Conservation (phyloP, 257 asterid genomes). For the Penstemon barbatus region DNA sequence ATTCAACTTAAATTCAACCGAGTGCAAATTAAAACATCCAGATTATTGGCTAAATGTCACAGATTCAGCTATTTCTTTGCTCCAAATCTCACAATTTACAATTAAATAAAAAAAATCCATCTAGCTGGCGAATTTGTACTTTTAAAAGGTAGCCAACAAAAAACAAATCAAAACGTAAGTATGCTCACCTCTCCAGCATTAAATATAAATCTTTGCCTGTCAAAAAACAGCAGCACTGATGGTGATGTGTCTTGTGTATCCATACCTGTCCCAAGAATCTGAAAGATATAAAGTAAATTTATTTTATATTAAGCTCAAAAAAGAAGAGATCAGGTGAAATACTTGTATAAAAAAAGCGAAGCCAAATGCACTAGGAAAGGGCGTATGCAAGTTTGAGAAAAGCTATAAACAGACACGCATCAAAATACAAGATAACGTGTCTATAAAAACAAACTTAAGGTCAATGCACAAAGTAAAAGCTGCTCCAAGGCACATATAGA, state of each 20-base stretch:
- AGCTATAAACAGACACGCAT: too few species aligned
- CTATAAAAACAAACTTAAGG: too few species aligned
- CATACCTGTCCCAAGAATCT: slow-evolving; percentile 99
- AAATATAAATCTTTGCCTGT: slow-evolving; percentile 91
- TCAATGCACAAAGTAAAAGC: too few species aligned
- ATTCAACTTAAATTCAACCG: slow-evolving; percentile 14
- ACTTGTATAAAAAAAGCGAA: too few species aligned
- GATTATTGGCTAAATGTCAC: neutral
- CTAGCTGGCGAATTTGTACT: neutral
- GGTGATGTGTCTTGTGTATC: slow-evolving; percentile 98
- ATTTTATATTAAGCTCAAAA: neutral
- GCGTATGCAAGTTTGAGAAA: too few species aligned
- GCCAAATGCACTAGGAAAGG: too few species aligned
- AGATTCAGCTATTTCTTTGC: neutral
- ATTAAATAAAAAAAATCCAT: neutral
- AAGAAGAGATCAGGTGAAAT: neutral
- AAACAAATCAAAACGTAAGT: too few species aligned
- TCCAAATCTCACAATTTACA: neutral
- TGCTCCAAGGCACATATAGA: too few species aligned
- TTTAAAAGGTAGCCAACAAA: too few species aligned
- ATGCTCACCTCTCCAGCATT: slow-evolving; percentile 96
- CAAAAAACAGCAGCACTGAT: slow-evolving; percentile 90
- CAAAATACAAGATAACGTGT: too few species aligned
- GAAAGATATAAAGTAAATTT: slow-evolving; percentile 31
- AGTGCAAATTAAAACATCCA: neutral